These are phyloP conservation scores for Nothopassalora personata DNA, from an alignment of 2,329 filamentous ascomycete species.

Conservation along the genomic window DNA sequence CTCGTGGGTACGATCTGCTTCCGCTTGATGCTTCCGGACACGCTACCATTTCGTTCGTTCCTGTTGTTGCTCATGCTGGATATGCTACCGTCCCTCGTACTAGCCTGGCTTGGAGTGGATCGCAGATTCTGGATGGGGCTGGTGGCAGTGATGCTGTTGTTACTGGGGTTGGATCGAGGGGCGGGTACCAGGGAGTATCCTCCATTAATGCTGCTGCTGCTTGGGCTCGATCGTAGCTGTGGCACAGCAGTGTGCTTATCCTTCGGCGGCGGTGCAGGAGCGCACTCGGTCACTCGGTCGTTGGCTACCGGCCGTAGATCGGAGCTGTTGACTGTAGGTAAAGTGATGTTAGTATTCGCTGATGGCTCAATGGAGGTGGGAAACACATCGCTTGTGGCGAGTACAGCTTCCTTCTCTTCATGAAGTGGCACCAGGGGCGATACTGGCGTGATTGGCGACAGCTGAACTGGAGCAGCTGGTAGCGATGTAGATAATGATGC, in stretches of 20 bases:
- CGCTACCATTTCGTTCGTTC: not conserved
- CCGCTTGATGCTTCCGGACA: not conserved
- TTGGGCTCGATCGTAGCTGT: not conserved
- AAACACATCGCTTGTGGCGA: not conserved
- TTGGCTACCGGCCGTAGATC: not conserved
- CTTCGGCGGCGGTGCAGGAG: conserved; percentile 4
- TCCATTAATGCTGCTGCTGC: not conserved
- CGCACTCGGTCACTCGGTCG: not conserved
- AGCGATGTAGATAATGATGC: not conserved
- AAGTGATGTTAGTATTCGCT: not conserved
- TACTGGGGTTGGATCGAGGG: not conserved
- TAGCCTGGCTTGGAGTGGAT: not conserved
- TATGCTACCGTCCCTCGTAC: not conserved
- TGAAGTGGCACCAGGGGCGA: not conserved
- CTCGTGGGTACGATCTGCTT: not conserved
- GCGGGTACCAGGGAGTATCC: not conserved
- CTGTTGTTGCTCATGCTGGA: not conserved
- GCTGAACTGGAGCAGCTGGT: conserved; percentile 1
- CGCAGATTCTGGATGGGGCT: not conserved
- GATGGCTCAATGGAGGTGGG: not conserved
- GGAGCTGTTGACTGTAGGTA: not conserved
- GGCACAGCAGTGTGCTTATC: conserved; percentile 2
- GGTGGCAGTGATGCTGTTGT: not conserved
- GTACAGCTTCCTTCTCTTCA: not conserved
- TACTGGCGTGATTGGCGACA: not conserved